These are phyloP conservation scores for Mortierella alpina DNA, from an alignment of 192 early-diverging fungal genomes.

Conservation along the genomic window DNA sequence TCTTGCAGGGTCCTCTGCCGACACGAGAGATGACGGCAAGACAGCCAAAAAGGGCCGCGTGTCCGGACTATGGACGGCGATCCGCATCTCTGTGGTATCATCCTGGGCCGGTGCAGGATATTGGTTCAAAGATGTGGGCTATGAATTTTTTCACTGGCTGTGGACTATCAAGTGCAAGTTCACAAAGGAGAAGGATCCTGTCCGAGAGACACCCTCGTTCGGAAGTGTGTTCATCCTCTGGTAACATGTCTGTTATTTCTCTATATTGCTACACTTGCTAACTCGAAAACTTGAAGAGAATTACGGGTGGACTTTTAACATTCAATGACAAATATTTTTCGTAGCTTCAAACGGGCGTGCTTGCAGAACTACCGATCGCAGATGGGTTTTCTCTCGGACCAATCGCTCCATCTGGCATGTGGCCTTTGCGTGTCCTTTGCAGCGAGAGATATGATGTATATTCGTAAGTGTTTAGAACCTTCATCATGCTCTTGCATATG, in stretches of 20 bases:
- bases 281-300: neutral
- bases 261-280: neutral
- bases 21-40: conserved; percentile 8
- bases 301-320: neutral
- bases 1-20: conserved; percentile 12
- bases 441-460: conserved; percentile 58
- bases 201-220: conserved; percentile 59
- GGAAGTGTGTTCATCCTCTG: conserved; percentile 38
- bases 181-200: conserved; percentile 39
- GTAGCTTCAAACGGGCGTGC: conserved; percentile 56
- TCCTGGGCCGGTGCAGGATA: conserved; percentile 25
- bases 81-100: conserved; percentile 34
- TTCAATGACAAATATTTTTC: conserved; percentile 13
- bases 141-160: conserved; percentile 34
- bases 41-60: neutral
- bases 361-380: conserved; percentile 63
- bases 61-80: conserved; percentile 7
- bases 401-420: conserved; percentile 63
- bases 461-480: conserved; percentile 40
- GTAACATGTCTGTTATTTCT: conserved; percentile 7
- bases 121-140: conserved; percentile 22
- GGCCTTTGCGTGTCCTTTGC: conserved; percentile 64
- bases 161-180: conserved; percentile 49
- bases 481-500: too few relatives aligned
- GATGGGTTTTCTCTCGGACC: conserved; percentile 58